These are phyloP conservation scores for Ramalina intermedia DNA, from an alignment of 495 filamentous ascomycete genomes.

Conservation along the genomic window DNA sequence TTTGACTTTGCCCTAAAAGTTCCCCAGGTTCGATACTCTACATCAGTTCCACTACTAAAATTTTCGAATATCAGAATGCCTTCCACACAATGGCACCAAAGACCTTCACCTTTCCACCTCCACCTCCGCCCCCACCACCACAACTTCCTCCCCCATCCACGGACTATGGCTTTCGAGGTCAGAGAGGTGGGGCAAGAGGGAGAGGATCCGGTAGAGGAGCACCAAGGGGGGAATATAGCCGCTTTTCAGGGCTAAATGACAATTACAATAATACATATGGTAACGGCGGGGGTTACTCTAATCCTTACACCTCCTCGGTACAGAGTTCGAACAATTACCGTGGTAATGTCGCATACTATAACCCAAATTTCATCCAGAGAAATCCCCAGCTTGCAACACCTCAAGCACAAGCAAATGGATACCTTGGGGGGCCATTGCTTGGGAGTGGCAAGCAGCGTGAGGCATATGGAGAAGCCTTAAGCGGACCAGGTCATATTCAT, in stretches of 20 bases:
- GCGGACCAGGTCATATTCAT: no score
- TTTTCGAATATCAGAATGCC: background rate
- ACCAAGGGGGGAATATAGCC: background rate
- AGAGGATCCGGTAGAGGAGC: background rate
- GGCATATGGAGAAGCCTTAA: no score
- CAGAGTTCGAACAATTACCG: no score
- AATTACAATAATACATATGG: background rate
- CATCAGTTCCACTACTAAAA: background rate
- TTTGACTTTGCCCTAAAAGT: no score
- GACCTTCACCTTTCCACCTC: slow-evolving; percentile 38
- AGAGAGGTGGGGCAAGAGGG: background rate
- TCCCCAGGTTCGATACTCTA: background rate
- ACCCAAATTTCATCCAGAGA: no score
- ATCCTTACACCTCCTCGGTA: no score
- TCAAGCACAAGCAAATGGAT: no score
- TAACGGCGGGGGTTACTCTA: no score
- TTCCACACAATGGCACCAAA: slow-evolving; percentile 29
- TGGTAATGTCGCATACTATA: no score
- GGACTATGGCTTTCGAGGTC: background rate
- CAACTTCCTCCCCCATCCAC: background rate
- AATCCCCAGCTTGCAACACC: no score
- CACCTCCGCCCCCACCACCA: slow-evolving; percentile 24
- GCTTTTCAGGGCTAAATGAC: background rate
- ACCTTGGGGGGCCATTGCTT: no score
- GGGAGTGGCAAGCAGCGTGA: no score